Percentiles rank a stretch among this genome's conserved stretches.
Evolutionary conservation across 495 filamentous ascomycete species (phyloP).

Genomic region (Penicillium odoratum): DNA sequence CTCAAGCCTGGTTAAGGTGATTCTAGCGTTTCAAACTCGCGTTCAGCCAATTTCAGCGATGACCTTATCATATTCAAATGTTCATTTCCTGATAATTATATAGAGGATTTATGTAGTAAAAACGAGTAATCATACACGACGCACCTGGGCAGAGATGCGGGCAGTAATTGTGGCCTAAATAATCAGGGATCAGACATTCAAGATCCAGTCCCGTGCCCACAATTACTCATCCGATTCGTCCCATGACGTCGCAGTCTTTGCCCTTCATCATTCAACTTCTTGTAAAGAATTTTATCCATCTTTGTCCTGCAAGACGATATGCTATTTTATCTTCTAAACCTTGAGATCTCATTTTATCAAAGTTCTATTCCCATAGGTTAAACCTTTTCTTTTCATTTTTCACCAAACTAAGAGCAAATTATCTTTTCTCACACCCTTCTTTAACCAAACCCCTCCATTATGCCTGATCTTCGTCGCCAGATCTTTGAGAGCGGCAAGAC

Average conservation of each 20-base stretch:
- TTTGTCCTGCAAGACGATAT: slow-evolving; percentile 30
- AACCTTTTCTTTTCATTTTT: slow-evolving; percentile 1
- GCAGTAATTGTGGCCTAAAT: neutral
- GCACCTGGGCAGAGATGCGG: neutral
- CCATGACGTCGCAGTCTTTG: neutral
- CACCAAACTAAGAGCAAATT: neutral
- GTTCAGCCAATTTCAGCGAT: neutral
- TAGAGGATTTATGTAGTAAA: too few species aligned
- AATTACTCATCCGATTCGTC: neutral
- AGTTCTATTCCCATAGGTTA: slow-evolving; percentile 34
- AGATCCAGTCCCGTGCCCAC: neutral
- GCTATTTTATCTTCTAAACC: slow-evolving; percentile 23
- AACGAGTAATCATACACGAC: too few species aligned
- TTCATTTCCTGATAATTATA: too few species aligned
- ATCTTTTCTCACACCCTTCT: slow-evolving; percentile 13
- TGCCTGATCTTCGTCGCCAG: slow-evolving; percentile 70
- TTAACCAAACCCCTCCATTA: slow-evolving; percentile 19
- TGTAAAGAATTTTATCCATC: slow-evolving; percentile 5
- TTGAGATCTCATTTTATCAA: slow-evolving; percentile 20
- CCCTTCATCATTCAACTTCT: neutral
- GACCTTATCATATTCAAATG: neutral
- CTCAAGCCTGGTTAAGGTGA: neutral
- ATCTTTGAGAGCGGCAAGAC: slow-evolving; percentile 86
- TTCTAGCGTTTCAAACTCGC: neutral
- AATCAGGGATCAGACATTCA: neutral